Evolutionary conservation across 2,329 filamentous ascomycete species (phyloP), one percentile per base, ranked within the genome.

Genomic region (Golovinomyces cichoracearum): DNA sequence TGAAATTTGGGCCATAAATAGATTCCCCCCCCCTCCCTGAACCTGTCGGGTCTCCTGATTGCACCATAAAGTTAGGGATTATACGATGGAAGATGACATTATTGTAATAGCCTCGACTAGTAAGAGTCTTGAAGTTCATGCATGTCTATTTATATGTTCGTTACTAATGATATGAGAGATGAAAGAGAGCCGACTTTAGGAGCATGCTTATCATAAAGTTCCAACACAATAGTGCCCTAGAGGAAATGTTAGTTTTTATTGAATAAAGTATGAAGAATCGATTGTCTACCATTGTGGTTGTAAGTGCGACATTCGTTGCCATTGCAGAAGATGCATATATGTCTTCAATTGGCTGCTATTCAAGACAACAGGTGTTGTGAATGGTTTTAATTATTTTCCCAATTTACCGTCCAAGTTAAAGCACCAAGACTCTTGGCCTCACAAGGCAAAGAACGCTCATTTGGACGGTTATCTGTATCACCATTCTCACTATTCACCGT

Each of bases 41-140:
- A 52, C 86, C 88, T 0, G 88, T 93, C 1, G 88, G 88, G 63
- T 98, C 90, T 51, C 88, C 86, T 53, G 80, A 83, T 67, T 95
- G 88, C 50, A 93, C 72, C 88, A 98, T 95, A 69, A 98, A 98
- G 65, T 83, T 76, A 48, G 83, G 78, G 60, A 98, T 95, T 57
- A 95, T 78, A 62, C 90, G 85, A 69, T 95, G 90, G 71, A 95
- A 88, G 60, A 86, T 67, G 51, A 82, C 75, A 61, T 66, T 68
- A 66, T 90, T 75, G 73, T 93, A 98, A 73, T 94, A 95, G 56
- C 83, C 83, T 56, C 85, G 73, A 53, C 73, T 68, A 19, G 78
- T 76, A 48, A 95, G 82, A 4, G 80, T 82, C 23, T 71, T 63
- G 66, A 95, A 95, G 71, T 95, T 93, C 52, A 72, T 73, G 72